phyloP scores from a whole-genome alignment of 257 asterid genomes.

The Penstemon davidsonii region DNA sequence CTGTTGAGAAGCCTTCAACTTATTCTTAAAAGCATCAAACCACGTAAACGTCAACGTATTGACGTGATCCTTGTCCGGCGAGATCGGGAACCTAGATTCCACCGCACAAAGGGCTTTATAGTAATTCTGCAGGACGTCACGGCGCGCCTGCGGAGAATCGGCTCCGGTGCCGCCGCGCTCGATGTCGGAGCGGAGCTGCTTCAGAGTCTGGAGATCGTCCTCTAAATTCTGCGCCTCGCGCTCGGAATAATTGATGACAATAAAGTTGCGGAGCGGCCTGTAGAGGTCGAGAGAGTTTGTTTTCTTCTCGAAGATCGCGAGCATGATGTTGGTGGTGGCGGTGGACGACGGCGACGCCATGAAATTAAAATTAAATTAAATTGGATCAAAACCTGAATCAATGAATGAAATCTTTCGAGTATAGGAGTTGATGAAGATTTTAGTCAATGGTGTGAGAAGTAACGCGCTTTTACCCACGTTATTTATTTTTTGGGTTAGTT shows the following conservation, averaged over 20 bases:
- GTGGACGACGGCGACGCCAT: slow-evolving; percentile 72
- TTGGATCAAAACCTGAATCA: too few species aligned
- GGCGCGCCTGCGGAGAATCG: slow-evolving; percentile 75
- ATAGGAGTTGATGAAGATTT: too few species aligned
- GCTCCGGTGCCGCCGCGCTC: slow-evolving; percentile 61
- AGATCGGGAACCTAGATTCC: slow-evolving; percentile 91
- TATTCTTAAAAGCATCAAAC: slow-evolving; percentile 89
- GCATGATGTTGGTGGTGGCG: slow-evolving; percentile 66
- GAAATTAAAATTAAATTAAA: too few species aligned
- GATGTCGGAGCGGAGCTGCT: slow-evolving; percentile 69
- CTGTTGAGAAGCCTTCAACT: slow-evolving; percentile 82
- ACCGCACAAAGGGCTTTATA: slow-evolving; percentile 91
- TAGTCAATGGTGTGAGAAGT: too few species aligned
- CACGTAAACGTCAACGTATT: slow-evolving; percentile 76
- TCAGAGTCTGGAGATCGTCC: slow-evolving; percentile 77
- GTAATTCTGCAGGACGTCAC: slow-evolving; percentile 84
- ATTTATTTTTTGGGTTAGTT: too few species aligned
- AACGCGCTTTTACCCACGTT: too few species aligned
- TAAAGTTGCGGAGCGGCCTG: slow-evolving; percentile 84
- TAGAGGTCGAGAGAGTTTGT: slow-evolving; percentile 74
- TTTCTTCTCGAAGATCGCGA: slow-evolving; percentile 87
- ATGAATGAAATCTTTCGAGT: too few species aligned
- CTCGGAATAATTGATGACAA: slow-evolving; percentile 78
- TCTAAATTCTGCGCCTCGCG: slow-evolving; percentile 88
- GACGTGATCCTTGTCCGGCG: slow-evolving; percentile 83